These are phyloP conservation scores for Euphorbia celastroides DNA, from an alignment of 441 rosid genomes.

Conservation along the genomic window DNA sequence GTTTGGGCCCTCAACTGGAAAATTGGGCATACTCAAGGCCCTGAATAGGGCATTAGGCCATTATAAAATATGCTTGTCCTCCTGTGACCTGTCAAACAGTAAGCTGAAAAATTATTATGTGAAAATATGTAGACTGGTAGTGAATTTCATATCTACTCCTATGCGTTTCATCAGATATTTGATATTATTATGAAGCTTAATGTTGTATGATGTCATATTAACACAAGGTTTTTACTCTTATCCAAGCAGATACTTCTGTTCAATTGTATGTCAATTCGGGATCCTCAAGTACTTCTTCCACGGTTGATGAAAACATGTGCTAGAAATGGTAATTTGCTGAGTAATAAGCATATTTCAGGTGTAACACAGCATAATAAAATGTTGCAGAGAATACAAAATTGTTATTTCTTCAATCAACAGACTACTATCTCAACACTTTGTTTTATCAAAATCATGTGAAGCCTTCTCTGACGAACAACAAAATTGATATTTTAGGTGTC, in stretches of 20 bases:
- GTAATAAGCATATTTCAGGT: slow-evolving; percentile 6
- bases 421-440: neutral
- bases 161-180: slow-evolving; percentile 1
- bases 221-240: neutral
- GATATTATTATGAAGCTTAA: slow-evolving; percentile 9
- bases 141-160: neutral
- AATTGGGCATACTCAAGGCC: no score
- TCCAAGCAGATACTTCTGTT: slow-evolving; percentile 74
- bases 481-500: slow-evolving; percentile 50
- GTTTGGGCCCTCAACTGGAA: no score
- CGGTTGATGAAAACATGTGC: slow-evolving; percentile 58
- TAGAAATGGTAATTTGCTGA: slow-evolving; percentile 49
- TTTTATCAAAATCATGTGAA: slow-evolving; percentile 2
- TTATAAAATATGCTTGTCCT: no score
- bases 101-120: no score
- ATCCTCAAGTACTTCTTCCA: slow-evolving; percentile 87
- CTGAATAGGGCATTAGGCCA: no score
- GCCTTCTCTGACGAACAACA: slow-evolving; percentile 3
- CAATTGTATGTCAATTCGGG: slow-evolving; percentile 93
- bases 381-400: neutral
- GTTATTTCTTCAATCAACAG: neutral
- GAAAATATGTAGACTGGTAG: neutral
- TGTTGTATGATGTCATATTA: neutral
- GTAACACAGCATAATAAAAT: neutral
- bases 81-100: no score